Base-by-base conservation (phyloP, 2,329 filamentous ascomycete genomes). In the Fusarium sp. region DNA sequence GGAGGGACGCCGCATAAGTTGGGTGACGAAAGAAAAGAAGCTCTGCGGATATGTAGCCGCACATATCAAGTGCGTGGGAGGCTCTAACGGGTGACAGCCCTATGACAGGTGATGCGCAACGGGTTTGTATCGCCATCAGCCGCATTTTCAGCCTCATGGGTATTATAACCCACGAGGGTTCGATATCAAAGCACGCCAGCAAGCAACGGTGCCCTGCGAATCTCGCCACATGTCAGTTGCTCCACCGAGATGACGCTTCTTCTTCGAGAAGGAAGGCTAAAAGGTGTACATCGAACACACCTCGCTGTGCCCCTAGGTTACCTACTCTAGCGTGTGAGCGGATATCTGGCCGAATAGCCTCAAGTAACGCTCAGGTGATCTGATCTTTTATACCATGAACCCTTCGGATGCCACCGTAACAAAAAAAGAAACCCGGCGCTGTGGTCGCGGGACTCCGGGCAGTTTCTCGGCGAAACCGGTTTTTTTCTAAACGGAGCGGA, bases 301-400 rank as follows among this genome's bases (percentile, higher is more conserved):
- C 48, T 48, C 2, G 22, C 43, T 29, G 31, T 20, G 14, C 27
- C 29, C 22, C 27, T 10, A 18, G 27, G 27, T 29, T 27, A 45
- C 41, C 37, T 20, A 71, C 67, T n/a, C 16, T 65, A 39, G 59
- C 43, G 9, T 13, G 20, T 13, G 20, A 7, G 71, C 68, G 64
- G 72, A 5, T 69, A 74, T 74, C 68, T 74, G 59, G 50, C 71
- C 71, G 71, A 74, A 69, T 37, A 68, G 57, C 63, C 54, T 71
- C 48, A 39, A 39, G n/a, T 11, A 48, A 48, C 60, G 60, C 43
- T 63, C 43, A 52, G 64, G 63, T 74, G 72, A 72, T 73, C 71
- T 73, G 67, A 74, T 72, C 68, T 52, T 22, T 41, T 22, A 11
- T 22, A 22, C 20, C 41, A 5, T 22, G 41, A 45, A 45, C 48